These are phyloP conservation scores for Mucor plumbeus DNA, from an alignment of 371 early-diverging fungal genomes.

Conservation along the genomic window DNA sequence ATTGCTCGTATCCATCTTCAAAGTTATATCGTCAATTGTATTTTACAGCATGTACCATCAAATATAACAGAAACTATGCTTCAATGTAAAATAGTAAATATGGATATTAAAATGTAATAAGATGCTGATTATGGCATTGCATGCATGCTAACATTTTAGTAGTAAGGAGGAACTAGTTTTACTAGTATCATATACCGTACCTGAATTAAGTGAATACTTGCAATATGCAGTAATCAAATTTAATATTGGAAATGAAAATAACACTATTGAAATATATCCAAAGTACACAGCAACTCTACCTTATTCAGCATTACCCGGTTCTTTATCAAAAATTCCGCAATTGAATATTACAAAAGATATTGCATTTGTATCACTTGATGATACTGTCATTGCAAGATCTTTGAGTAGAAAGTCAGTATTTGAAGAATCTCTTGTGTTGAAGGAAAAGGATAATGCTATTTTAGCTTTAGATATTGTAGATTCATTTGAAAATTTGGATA, in stretches of 20 bases:
- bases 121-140: too few relatives aligned
- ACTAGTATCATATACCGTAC: slow-evolving; percentile 16
- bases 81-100: neutral
- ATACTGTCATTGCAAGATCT: slow-evolving; percentile 13
- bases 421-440: slow-evolving; percentile 20
- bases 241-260: neutral
- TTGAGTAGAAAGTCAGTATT: slow-evolving; percentile 14
- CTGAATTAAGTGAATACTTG: slow-evolving; percentile 17
- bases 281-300: slow-evolving; percentile 16
- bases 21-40: neutral
- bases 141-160: neutral
- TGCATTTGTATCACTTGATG: slow-evolving; percentile 25
- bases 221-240: slow-evolving; percentile 18
- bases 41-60: slow-evolving; percentile 3
- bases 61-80: neutral
- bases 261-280: neutral
- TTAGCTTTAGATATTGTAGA: neutral
- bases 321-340: neutral
- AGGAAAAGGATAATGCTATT: slow-evolving; percentile 2
- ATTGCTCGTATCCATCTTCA: neutral
- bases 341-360: slow-evolving; percentile 5
- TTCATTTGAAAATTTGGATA: neutral
- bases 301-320: slow-evolving; percentile 10
- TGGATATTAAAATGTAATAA: slow-evolving; percentile 2
- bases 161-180: slow-evolving; percentile 14